Conservation (phyloP, 306 rosid genomes). For the Alnus glutinosa region DNA sequence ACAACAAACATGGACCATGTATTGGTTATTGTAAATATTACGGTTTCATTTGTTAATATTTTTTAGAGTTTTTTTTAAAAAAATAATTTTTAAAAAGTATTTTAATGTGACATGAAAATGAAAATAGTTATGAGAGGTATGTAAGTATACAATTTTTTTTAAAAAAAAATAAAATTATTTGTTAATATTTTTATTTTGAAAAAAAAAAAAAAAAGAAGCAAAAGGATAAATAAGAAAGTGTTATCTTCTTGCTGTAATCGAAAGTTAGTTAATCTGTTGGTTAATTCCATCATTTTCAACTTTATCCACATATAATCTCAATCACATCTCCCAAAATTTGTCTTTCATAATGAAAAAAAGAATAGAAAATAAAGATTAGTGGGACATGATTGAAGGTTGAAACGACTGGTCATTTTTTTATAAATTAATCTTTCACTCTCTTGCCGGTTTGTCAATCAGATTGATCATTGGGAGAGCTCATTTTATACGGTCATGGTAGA, state of each 20-base stretch:
- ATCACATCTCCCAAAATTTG: constrained; percentile 13
- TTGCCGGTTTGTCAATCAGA: constrained; percentile 14
- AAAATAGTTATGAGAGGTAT: no score
- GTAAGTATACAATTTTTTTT: no score
- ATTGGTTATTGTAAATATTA: neutral
- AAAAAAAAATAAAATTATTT: no score
- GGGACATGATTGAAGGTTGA: constrained; percentile 20
- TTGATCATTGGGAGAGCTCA: no score
- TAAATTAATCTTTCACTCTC: constrained; percentile 8
- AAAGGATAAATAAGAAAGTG: no score
- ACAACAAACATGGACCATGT: neutral
- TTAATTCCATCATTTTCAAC: constrained; percentile 27
- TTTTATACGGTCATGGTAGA: no score
- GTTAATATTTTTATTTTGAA: no score
- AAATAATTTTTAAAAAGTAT: no score
- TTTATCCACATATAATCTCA: neutral
- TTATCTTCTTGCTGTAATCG: neutral
- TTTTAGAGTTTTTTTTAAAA: no score
- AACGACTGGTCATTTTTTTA: neutral
- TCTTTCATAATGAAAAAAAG: constrained; percentile 19
- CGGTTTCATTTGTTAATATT: no score
- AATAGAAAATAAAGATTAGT: neutral
- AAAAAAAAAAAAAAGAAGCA: no score
- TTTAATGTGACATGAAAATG: no score
- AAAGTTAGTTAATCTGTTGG: constrained; percentile 18